phyloP scores from a whole-genome alignment of 108 stramenopile species.

The Chaetoceros muelleri region DNA sequence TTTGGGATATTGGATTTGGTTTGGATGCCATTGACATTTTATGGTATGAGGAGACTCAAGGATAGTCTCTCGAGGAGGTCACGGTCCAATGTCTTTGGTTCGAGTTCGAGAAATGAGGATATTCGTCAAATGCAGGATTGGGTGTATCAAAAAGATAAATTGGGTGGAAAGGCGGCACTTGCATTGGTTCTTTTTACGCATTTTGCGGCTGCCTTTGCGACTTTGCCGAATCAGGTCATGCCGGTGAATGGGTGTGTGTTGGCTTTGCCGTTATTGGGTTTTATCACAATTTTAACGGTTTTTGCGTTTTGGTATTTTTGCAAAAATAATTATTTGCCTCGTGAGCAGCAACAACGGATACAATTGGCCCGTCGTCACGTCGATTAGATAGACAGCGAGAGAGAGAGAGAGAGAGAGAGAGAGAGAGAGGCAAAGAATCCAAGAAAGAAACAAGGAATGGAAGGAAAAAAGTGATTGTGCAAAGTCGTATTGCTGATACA shows the following conservation, averaged over 20 bases:
- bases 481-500: too few species aligned
- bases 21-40: slow-evolving; percentile 79
- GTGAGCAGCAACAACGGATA: not conserved
- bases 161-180: slow-evolving; percentile 36
- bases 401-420: too few species aligned
- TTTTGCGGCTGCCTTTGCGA: slow-evolving; percentile 24
- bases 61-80: slow-evolving; percentile 30
- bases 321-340: not conserved
- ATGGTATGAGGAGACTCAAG: slow-evolving; percentile 64
- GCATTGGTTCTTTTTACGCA: slow-evolving; percentile 23
- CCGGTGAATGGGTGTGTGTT: slow-evolving; percentile 33
- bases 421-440: too few species aligned
- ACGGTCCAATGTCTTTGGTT: slow-evolving; percentile 11
- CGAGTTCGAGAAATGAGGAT: not conserved
- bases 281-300: slow-evolving; percentile 16
- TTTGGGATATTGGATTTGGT: slow-evolving; percentile 71
- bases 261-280: slow-evolving; percentile 21
- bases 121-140: slow-evolving; percentile 4
- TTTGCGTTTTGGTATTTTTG: slow-evolving; percentile 22
- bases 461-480: too few species aligned
- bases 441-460: too few species aligned
- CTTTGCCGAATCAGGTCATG: slow-evolving; percentile 19
- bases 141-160: slow-evolving; percentile 33
- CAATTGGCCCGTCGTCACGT: not conserved
- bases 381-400: not conserved